These are phyloP conservation scores for Lipomyces kockii DNA, from an alignment of 805 yeast species.

Conservation along the genomic window DNA sequence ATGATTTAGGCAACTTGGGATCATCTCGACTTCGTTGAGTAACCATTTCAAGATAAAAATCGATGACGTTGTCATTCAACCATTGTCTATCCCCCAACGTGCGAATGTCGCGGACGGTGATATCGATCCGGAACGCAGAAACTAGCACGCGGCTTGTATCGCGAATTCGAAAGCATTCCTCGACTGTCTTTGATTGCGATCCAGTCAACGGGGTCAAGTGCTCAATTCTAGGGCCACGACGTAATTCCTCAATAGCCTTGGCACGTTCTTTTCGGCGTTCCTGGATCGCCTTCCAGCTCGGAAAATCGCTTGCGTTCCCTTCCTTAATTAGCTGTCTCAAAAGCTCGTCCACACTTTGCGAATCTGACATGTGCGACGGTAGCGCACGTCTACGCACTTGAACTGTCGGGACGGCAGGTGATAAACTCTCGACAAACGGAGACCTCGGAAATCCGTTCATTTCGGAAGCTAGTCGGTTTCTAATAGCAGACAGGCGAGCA, in stretches of 20 bases:
- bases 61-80: constrained; percentile 92
- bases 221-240: constrained; percentile 36
- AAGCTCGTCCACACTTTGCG: constrained; percentile 34
- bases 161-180: constrained; percentile 45
- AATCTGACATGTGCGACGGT: constrained; percentile 27
- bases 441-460: constrained; percentile 21
- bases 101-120: constrained; percentile 66
- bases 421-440: constrained; percentile 23
- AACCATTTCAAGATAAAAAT: constrained; percentile 68
- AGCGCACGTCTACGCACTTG: constrained; percentile 18
- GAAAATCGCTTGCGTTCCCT: constrained; percentile 34
- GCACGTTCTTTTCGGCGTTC: constrained; percentile 33
- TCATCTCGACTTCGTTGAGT: constrained; percentile 50
- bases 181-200: constrained; percentile 47
- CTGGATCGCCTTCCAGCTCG: constrained; percentile 37
- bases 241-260: constrained; percentile 29
- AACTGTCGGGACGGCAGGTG: constrained; percentile 15
- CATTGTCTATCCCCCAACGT: constrained; percentile 75
- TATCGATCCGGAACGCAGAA: constrained; percentile 54
- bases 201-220: constrained; percentile 43
- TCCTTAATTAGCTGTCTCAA: constrained; percentile 28
- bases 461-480: constrained; percentile 15
- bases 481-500: constrained; percentile 14
- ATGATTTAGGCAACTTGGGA: constrained; percentile 50
- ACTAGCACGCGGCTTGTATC: constrained; percentile 42